phyloP scores from a whole-genome alignment of 2,329 filamentous ascomycete genomes.

The Ilyonectria destructans region DNA sequence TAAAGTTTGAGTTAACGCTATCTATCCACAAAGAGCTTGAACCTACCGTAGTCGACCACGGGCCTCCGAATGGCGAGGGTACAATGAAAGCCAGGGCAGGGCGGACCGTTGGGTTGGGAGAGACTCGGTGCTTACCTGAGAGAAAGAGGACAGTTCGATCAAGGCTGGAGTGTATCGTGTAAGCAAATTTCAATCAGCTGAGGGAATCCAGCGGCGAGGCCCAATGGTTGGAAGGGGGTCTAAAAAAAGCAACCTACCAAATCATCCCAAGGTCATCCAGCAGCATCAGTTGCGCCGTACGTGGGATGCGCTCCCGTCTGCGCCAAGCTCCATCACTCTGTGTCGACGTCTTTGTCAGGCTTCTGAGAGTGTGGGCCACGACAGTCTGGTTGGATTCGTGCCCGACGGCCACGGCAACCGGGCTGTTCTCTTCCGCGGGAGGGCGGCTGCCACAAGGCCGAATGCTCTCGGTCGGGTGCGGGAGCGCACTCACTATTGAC shows the following conservation, averaged over 20 bases:
- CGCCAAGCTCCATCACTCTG: background rate
- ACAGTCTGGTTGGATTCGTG: background rate
- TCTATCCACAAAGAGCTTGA: no score
- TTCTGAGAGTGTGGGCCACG: background rate
- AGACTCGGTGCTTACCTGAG: no score
- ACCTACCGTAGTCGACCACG: no score
- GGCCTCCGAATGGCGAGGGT: no score
- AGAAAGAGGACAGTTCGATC: no score
- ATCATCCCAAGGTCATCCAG: background rate
- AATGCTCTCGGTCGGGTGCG: background rate
- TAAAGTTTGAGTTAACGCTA: no score
- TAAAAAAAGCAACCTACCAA: background rate
- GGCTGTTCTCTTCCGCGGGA: background rate
- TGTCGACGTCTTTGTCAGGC: background rate
- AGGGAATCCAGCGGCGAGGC: no score
- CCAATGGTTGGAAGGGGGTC: no score
- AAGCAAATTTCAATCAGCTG: no score
- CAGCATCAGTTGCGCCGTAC: background rate
- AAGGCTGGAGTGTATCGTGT: no score
- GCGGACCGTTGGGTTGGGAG: no score
- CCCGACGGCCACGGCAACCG: background rate
- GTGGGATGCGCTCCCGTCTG: background rate
- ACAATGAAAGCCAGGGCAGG: no score
- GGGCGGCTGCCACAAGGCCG: background rate
- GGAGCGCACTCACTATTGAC: background rate